A percentile compares a stretch with the other conserved stretches of the same genome.
phyloP scores from a whole-genome alignment of 2,329 filamentous ascomycete genomes.

The Fusarium piperis region DNA sequence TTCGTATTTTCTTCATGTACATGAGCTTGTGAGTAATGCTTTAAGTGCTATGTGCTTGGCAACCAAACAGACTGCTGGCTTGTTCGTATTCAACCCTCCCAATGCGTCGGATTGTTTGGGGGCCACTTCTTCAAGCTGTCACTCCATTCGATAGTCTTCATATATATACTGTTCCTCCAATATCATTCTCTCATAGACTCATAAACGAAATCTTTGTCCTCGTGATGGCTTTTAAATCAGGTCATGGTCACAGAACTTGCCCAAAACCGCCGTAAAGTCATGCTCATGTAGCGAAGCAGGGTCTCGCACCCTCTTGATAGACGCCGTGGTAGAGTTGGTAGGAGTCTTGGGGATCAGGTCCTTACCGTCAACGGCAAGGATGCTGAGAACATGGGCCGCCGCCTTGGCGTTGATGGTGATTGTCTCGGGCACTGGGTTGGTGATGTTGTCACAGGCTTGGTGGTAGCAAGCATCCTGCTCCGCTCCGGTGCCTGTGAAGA shows the following conservation, averaged over 20 bases:
- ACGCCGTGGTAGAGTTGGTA: conserved; percentile 23
- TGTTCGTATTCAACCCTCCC: background rate
- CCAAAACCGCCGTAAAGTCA: conserved; percentile 9
- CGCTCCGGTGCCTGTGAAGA: conserved; percentile 62
- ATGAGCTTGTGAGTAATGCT: background rate
- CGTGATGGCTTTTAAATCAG: conserved; percentile 18
- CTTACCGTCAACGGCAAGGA: conserved; percentile 36
- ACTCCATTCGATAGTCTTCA: background rate
- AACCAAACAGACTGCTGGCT: background rate
- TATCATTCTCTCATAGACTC: background rate
- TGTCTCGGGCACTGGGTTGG: conserved; percentile 50
- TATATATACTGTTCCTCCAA: background rate
- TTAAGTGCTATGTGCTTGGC: background rate
- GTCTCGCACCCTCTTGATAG: conserved; percentile 30
- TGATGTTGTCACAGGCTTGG: conserved; percentile 51
- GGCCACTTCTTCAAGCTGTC: background rate
- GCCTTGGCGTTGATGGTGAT: conserved; percentile 45
- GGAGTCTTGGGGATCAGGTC: conserved; percentile 39
- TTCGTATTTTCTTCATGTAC: background rate
- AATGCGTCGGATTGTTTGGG: background rate
- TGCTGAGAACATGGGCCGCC: conserved; percentile 58
- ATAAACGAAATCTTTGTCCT: background rate
- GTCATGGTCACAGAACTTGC: conserved; percentile 41
- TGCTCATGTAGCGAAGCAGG: conserved; percentile 31
- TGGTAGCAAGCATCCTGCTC: conserved; percentile 45